Percentiles rank a stretch among this genome's conserved stretches.
phyloP scores from a whole-genome alignment of 1,139 yeast species.

The Scheffersomyces insectosa region DNA sequence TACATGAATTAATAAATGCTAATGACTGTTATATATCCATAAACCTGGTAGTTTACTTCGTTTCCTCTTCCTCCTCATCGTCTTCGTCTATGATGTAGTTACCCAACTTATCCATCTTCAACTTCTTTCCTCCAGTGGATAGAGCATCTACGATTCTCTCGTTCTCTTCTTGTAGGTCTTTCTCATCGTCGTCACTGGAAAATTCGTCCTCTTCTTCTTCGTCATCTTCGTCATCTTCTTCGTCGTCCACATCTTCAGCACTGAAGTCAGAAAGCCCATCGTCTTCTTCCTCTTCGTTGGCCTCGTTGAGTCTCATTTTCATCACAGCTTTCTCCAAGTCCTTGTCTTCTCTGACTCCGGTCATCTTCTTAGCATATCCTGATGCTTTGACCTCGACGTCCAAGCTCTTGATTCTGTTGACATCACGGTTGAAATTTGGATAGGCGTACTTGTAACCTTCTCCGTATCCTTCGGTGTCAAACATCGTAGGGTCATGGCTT shows the following conservation, averaged over 20 bases:
- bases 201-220: conserved; percentile 26
- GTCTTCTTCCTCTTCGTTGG: conserved; percentile 34
- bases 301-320: conserved; percentile 53
- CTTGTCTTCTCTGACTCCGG: conserved; percentile 45
- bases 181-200: conserved; percentile 35
- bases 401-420: conserved; percentile 62
- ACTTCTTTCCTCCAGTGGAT: conserved; percentile 55
- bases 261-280: conserved; percentile 17
- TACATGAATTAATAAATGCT: background rate
- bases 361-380: conserved; percentile 77
- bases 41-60: conserved; percentile 1
- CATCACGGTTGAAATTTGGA: conserved; percentile 79
- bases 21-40: conserved; percentile 2
- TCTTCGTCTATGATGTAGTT: conserved; percentile 66
- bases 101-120: conserved; percentile 80
- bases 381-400: conserved; percentile 90
- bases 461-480: conserved; percentile 77
- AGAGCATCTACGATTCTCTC: conserved; percentile 73
- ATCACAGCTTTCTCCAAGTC: conserved; percentile 77
- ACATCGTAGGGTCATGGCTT: conserved; percentile 59
- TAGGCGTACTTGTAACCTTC: conserved; percentile 76
- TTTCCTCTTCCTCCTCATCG: conserved; percentile 1
- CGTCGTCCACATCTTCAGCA: conserved; percentile 28
- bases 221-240: conserved; percentile 23
- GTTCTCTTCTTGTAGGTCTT: conserved; percentile 55